phyloP scores from a whole-genome alignment of 2,329 filamentous ascomycete species.

The Dactylellina leptospora region DNA sequence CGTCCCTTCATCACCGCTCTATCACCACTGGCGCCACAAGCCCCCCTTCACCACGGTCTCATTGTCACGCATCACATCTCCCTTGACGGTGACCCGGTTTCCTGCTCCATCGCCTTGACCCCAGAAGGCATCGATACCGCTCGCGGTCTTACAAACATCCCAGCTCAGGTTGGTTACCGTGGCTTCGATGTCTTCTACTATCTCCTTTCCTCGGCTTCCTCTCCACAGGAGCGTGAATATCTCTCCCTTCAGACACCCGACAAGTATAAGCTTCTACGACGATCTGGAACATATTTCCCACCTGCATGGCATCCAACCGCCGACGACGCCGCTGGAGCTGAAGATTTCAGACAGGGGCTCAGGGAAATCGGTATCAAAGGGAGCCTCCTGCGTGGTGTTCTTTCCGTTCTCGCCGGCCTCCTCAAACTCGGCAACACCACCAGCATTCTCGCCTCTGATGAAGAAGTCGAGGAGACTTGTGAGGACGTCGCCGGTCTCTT shows the following conservation, averaged over 20 bases:
- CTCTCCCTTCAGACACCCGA: conserved; percentile 80
- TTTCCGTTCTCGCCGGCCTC: conserved; percentile 84
- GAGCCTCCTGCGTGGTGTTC: conserved; percentile 78
- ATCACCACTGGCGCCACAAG: conserved; percentile 84
- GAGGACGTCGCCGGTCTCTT: conserved; percentile 89
- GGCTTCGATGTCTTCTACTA: conserved; percentile 99
- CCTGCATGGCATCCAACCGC: conserved; percentile 90
- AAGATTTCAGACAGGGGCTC: conserved; percentile 86
- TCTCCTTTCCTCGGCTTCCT: conserved; percentile 88
- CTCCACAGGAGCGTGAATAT: conserved; percentile 86
- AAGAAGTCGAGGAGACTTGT: conserved; percentile 83
- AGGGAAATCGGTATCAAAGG: conserved; percentile 96
- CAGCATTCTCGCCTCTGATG: conserved; percentile 83
- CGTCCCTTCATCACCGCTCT: conserved; percentile 88
- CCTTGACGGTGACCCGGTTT: conserved; percentile 79
- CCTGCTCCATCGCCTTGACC: conserved; percentile 78
- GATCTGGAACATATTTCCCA: conserved; percentile 83
- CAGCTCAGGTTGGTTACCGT: conserved; percentile 80
- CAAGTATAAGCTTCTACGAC: conserved; percentile 78
- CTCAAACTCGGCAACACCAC: conserved; percentile 91
- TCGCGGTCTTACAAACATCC: conserved; percentile 81
- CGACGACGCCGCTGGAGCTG: conserved; percentile 89
- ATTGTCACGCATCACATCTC: conserved; percentile 76
- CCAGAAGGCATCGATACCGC: conserved; percentile 86
- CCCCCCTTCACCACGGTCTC: conserved; percentile 73